Conservation (phyloP, 371 early-diverging fungal species). For the Blakeslea trispora region DNA sequence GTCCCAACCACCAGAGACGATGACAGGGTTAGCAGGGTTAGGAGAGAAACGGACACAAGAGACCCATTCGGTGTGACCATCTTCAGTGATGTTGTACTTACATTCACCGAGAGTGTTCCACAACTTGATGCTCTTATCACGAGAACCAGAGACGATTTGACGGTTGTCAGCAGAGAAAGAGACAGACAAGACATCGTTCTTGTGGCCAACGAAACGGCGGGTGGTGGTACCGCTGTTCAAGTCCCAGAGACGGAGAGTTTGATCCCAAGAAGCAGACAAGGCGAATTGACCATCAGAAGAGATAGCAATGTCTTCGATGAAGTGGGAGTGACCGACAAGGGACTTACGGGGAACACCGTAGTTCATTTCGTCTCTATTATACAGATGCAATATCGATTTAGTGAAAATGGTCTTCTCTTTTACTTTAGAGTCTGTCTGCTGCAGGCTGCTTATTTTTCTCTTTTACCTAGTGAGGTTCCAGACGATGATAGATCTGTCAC, state of each 20-base stretch:
- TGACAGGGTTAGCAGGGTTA: slow-evolving; percentile 96
- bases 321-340: slow-evolving; percentile 97
- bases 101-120: slow-evolving; percentile 99
- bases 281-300: slow-evolving; percentile 98
- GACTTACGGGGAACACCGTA: slow-evolving; percentile 92
- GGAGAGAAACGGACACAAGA: slow-evolving; percentile 99
- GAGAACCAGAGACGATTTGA: slow-evolving; percentile 96
- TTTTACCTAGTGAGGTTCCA: slow-evolving; percentile 84
- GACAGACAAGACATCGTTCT: slow-evolving; percentile 95
- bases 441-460: neutral
- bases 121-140: slow-evolving; percentile 98
- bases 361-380: slow-evolving; percentile 76
- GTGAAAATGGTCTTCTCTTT: no score
- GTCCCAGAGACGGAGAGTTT: slow-evolving; percentile 98
- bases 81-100: slow-evolving; percentile 94
- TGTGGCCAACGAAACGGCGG: slow-evolving; percentile 96
- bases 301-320: slow-evolving; percentile 95
- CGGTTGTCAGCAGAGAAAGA: slow-evolving; percentile 99
- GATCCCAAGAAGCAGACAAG: slow-evolving; percentile 98
- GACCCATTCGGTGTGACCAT: slow-evolving; percentile 97
- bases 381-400: neutral
- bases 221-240: slow-evolving; percentile 92
- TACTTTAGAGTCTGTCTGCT: neutral
- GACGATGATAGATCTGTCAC: slow-evolving; percentile 96
- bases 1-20: slow-evolving; percentile 99